Evolutionary conservation across 805 yeast genomes (phyloP).

Genomic region (Tetrapisispora namnaoensis): DNA sequence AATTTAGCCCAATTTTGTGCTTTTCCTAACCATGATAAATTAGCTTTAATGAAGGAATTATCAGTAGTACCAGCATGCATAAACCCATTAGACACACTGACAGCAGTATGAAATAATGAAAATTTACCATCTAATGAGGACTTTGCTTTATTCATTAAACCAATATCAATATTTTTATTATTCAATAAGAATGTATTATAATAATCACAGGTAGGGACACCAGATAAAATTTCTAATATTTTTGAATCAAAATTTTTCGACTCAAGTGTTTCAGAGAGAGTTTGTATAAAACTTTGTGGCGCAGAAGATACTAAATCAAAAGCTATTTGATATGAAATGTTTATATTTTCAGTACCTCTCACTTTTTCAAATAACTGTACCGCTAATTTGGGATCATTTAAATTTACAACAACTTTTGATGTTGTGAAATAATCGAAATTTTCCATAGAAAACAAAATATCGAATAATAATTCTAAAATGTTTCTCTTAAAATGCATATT

Average conservation of each 20-base stretch:
- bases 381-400: conserved; percentile 69
- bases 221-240: conserved; percentile 65
- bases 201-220: conserved; percentile 89
- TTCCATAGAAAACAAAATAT: conserved; percentile 45
- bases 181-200: conserved; percentile 80
- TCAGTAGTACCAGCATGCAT: conserved; percentile 95
- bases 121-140: conserved; percentile 78
- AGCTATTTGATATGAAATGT: conserved; percentile 84
- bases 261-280: conserved; percentile 36
- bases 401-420: conserved; percentile 78
- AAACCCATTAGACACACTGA: conserved; percentile 88
- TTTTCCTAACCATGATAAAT: conserved; percentile 91
- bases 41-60: conserved; percentile 82
- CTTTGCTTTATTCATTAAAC: conserved; percentile 74
- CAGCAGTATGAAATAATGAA: conserved; percentile 92
- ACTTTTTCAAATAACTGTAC: conserved; percentile 54
- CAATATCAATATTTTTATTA: conserved; percentile 78
- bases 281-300: conserved; percentile 73
- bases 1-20: conserved; percentile 99
- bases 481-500: conserved; percentile 56
- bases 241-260: conserved; percentile 30
- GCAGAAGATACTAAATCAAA: conserved; percentile 90
- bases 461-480: conserved; percentile 54
- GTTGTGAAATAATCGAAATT: conserved; percentile 75
- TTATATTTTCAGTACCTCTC: conserved; percentile 33